Conservation (phyloP, 805 yeast species). For the Yarrowia yakushimensis region DNA sequence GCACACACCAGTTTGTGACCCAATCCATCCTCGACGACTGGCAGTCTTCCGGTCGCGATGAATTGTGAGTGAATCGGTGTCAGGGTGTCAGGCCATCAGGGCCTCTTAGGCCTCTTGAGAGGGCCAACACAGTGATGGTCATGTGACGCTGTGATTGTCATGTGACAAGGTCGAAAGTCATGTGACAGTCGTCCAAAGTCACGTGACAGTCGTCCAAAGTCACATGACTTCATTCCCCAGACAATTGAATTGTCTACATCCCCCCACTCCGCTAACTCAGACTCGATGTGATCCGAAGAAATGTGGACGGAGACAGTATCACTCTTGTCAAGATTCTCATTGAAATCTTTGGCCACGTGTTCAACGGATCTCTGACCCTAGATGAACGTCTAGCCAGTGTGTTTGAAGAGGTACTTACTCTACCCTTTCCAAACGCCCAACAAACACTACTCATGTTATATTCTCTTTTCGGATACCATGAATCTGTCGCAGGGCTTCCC, state of each 20-base stretch:
- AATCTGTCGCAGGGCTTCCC: slow-evolving; percentile 27
- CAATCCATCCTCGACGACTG: slow-evolving; percentile 26
- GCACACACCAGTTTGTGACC: slow-evolving; percentile 25
- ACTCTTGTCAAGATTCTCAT: not conserved
- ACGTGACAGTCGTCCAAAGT: too few species aligned
- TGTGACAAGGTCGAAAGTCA: too few species aligned
- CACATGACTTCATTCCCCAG: too few species aligned
- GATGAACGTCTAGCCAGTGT: slow-evolving; percentile 6
- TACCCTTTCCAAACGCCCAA: slow-evolving; percentile 12
- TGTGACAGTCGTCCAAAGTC: too few species aligned
- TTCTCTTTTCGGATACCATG: slow-evolving; percentile 1
- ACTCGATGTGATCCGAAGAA: slow-evolving; percentile 12
- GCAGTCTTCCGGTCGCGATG: slow-evolving; percentile 27
- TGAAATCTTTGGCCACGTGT: not conserved
- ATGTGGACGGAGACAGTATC: not conserved
- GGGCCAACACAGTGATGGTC: too few species aligned
- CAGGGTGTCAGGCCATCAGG: too few species aligned
- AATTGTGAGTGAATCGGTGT: slow-evolving; percentile 28
- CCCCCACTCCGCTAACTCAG: not conserved
- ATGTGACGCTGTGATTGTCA: too few species aligned
- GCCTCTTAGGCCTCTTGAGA: too few species aligned
- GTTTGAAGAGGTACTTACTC: not conserved
- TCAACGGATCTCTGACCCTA: not conserved
- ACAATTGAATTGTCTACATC: not conserved
- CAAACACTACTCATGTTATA: slow-evolving; percentile 10